phyloP scores from a whole-genome alignment of 169 alveolate species.

The Eimeria necatrix region DNA sequence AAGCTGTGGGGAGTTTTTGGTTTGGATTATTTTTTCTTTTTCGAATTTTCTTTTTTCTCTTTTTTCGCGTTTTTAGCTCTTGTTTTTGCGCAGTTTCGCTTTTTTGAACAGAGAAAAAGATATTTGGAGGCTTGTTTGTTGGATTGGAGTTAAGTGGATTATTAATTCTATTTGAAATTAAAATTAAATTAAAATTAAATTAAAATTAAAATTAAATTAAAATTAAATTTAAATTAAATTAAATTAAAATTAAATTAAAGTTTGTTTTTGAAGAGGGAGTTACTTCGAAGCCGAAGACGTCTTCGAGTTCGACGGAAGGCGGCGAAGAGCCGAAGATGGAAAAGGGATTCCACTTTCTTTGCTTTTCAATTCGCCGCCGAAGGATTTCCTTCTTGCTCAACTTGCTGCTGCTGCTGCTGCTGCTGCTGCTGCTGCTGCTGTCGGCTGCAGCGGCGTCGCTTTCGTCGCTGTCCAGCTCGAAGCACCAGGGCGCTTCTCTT shows the following conservation, averaged over 20 bases:
- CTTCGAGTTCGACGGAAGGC: slow-evolving; percentile 86
- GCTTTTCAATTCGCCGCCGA: slow-evolving; percentile 80
- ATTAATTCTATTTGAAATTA: too few species aligned
- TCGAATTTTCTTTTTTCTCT: too few species aligned
- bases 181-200: too few species aligned
- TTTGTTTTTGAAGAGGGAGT: not conserved
- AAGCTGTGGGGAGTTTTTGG: too few species aligned
- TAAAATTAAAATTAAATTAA: too few species aligned
- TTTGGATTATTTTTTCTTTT: too few species aligned
- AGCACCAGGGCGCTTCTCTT: slow-evolving; percentile 46
- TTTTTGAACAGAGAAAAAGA: too few species aligned
- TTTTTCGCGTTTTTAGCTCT: too few species aligned
- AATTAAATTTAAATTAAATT: too few species aligned
- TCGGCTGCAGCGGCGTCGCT: not conserved
- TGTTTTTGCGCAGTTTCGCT: too few species aligned
- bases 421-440: not conserved
- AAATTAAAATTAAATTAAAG: not conserved
- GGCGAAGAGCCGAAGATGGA: slow-evolving; percentile 91
- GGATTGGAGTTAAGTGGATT: too few species aligned
- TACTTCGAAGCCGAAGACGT: slow-evolving; percentile 84
- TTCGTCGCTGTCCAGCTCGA: not conserved
- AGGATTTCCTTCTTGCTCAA: not conserved
- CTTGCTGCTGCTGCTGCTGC: not conserved
- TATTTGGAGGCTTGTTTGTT: too few species aligned
- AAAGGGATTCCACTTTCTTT: slow-evolving; percentile 90